These are phyloP conservation scores for Chenopodium formosanum DNA, from an alignment of 148 eudicot genomes.

Conservation along the genomic window DNA sequence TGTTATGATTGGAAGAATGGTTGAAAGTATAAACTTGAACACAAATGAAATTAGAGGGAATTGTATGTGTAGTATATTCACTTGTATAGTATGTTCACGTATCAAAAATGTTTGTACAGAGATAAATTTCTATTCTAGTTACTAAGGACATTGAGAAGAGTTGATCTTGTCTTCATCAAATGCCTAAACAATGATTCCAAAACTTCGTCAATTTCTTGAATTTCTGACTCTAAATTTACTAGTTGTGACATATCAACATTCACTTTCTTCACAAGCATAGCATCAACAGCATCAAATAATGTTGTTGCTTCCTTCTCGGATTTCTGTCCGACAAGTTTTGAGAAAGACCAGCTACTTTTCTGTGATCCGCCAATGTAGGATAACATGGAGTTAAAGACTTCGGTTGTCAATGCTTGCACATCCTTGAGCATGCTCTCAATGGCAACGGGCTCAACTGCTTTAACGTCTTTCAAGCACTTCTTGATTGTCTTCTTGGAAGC, in stretches of 20 bases:
- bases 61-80: not conserved
- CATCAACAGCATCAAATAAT: slow-evolving; percentile 21
- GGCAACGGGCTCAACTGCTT: not conserved
- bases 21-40: not conserved
- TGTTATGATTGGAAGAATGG: too few species aligned
- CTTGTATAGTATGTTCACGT: not conserved
- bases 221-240: slow-evolving; percentile 14
- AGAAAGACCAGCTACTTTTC: slow-evolving; percentile 18
- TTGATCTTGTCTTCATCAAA: slow-evolving; percentile 18
- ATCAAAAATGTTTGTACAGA: slow-evolving; percentile 9
- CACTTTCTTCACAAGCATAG: not conserved
- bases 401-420: slow-evolving; percentile 19
- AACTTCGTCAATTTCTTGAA: slow-evolving; percentile 22
- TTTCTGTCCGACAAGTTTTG: not conserved
- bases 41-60: not conserved
- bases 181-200: slow-evolving; percentile 2
- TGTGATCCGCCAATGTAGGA: slow-evolving; percentile 13
- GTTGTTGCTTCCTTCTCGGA: not conserved
- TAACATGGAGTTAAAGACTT: slow-evolving; percentile 20
- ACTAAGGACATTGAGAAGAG: slow-evolving; percentile 16
- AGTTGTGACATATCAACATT: slow-evolving; percentile 3
- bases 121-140: slow-evolving; percentile 7
- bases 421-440: slow-evolving; percentile 10
- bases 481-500: slow-evolving; percentile 25
- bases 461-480: slow-evolving; percentile 27